A percentile compares a stretch with the other conserved stretches of the same genome.
Evolutionary conservation across 371 early-diverging fungal genomes (phyloP).

Genomic region (Rhizopus microsporus): DNA sequence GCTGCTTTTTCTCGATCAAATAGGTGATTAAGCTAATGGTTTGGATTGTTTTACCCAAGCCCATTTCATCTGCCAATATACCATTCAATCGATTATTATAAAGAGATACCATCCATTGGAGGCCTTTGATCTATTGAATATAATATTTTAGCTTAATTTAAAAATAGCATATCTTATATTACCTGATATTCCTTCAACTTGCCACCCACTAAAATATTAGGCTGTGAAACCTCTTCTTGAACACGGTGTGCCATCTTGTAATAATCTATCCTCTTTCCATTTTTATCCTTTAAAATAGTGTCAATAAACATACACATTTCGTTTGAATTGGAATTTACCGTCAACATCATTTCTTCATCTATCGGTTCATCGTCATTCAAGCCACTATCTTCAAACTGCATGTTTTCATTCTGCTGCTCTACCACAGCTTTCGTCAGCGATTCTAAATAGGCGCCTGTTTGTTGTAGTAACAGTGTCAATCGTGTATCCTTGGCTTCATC

Average conservation of each 20-base stretch:
- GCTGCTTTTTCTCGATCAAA: slow-evolving; percentile 89
- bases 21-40: slow-evolving; percentile 96
- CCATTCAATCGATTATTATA: slow-evolving; percentile 97
- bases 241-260: slow-evolving; percentile 88
- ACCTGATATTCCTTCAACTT: slow-evolving; percentile 95
- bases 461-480: slow-evolving; percentile 81
- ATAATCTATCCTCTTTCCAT: slow-evolving; percentile 72
- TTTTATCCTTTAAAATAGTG: slow-evolving; percentile 23
- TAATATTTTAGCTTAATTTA: neutral
- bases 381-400: slow-evolving; percentile 38
- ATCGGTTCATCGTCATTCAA: slow-evolving; percentile 55
- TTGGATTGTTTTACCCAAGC: slow-evolving; percentile 97
- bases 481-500: slow-evolving; percentile 95
- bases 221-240: slow-evolving; percentile 81
- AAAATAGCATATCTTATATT: neutral
- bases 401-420: slow-evolving; percentile 72
- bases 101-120: slow-evolving; percentile 98
- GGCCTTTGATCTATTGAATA: slow-evolving; percentile 73
- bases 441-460: slow-evolving; percentile 85
- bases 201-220: slow-evolving; percentile 86
- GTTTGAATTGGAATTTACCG: neutral
- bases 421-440: slow-evolving; percentile 78
- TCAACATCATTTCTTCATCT: slow-evolving; percentile 52
- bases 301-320: neutral
- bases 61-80: slow-evolving; percentile 99